Evolutionary conservation across 148 eudicot genomes (phyloP), one percentile per base, ranked within the genome.

Genomic region (Rhododendron ferrugineum): DNA sequence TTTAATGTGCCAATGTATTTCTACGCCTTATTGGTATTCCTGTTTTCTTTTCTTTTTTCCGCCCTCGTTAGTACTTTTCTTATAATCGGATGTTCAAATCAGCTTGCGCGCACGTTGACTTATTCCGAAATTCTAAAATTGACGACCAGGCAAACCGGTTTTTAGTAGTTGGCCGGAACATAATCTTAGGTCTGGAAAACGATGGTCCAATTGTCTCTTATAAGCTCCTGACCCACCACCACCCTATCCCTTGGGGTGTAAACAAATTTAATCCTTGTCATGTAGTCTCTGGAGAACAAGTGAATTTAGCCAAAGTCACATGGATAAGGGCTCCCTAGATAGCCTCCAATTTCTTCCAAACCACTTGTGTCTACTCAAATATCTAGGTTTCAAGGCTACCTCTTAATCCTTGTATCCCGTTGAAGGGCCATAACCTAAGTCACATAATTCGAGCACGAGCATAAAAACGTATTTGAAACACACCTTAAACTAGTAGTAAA

Each of bases 41-140:
- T 5, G n/a, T 58, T 58, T 58, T 6, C n/a, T 20, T 11, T 7
- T 11, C 3, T 11, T 13, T 50, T 50, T 50, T 50, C 0, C 16
- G 0, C 58, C 18, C 54, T 11, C 54, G 54, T 1, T 2, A 49
- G 54, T 40, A 46, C 10, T 46, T 46, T 46, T 46, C 13, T 2
- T 49, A 49, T 49, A 11, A 49, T 4, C 16, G 1, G 0, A 49
- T 49, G 11, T 46, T 46, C 7, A 46, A 13, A 3, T 49, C 15
- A 46, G 0, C 2, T 56, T 58, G n/a, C 1, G 23, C 0, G n/a
- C 26, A 58, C 1, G 0, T 22, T 0, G 2, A 58, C 0, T 58
- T 20, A 58, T 58, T 58, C 6, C 2, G 20, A 1, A 2, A 58
- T 5, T 1, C 7, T 56, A 0, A 52, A 52, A 0, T 3, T 52